Evolutionary conservation across 805 yeast species (phyloP), one percentile per base, ranked within the genome.

Genomic region (Candida loeiensis): DNA sequence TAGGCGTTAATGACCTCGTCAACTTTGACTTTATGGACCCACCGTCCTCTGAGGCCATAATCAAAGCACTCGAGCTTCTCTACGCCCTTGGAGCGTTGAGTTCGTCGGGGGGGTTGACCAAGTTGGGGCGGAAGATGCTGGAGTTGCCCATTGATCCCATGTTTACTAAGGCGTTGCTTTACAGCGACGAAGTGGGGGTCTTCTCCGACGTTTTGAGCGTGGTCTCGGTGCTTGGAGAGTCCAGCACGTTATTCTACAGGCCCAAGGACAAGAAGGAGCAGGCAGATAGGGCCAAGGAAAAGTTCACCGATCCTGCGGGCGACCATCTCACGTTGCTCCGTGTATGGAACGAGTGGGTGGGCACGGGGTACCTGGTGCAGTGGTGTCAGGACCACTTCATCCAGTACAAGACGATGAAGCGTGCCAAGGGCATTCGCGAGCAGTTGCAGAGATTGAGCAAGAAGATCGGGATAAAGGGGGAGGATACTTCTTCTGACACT

Each of bases 91-190:
- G 95, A 0, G 98, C 97, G 0, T 63, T 93, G 40, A 88, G 85
- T 49, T 79, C 82, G 7, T 74, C 74, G 41, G 99, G 98, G 0
- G 71, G 76, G 37, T 64, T 93, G 28, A 91, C 98, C 0, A 68
- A 76, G 34, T 55, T 80, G 1, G 99, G 99, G 0, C 63, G 83
- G 31, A 76, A 78, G 45, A 90, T 93, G 96, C 83, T 96, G 1
- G 88, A 82, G 43, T 86, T 90, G 50, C 99, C 99, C 0, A 75
- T 90, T 46, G 95, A 88, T 49, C 97, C 97, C 3, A 86, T 86
- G 71, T 72, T 89, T 52, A 82, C 96, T 6, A 87, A 85, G 56
- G 79, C 82, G 5, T 56, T 93, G 22, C 59, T 91, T 9, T 65
- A 79, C 1, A 80, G 95, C 36, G 77, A 76, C 0, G 71, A 71